Percentiles rank a stretch among this genome's conserved stretches.
Conservation (phyloP, 2,329 filamentous ascomycete species). For the Hypocreales sp. region DNA sequence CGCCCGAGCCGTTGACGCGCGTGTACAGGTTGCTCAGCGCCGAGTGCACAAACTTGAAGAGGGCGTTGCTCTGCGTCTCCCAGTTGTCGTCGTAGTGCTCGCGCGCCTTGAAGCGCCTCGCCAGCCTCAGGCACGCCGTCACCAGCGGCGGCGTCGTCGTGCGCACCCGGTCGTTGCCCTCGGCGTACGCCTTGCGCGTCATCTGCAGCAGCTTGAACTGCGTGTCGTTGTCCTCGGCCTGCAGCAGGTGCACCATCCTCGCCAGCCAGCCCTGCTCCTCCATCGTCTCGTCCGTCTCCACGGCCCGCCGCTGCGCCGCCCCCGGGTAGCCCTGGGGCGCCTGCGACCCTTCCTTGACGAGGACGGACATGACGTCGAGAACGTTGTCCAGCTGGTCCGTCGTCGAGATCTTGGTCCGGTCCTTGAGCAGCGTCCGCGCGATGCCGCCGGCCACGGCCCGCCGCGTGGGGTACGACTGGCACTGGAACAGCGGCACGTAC, state of each 20-base stretch:
- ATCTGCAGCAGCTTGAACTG: constrained; percentile 90
- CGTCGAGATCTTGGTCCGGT: constrained; percentile 65
- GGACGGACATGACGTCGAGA: constrained; percentile 71
- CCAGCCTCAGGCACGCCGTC: constrained; percentile 78
- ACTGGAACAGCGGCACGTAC: constrained; percentile 78
- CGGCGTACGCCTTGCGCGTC: constrained; percentile 69
- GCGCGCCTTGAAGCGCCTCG: constrained; percentile 72
- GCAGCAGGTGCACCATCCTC: constrained; percentile 75
- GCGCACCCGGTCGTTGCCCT: constrained; percentile 89
- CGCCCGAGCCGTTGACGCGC: constrained; percentile 60
- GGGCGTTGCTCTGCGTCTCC: constrained; percentile 51
- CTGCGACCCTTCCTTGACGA: constrained; percentile 87
- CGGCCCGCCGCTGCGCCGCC: constrained; percentile 54
- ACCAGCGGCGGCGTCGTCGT: constrained; percentile 90
- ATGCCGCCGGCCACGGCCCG: constrained; percentile 85
- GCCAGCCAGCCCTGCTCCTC: constrained; percentile 98
- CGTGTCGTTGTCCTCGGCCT: constrained; percentile 74
- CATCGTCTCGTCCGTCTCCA: constrained; percentile 91
- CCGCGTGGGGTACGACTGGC: constrained; percentile 84
- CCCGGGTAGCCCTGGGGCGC: constrained; percentile 72
- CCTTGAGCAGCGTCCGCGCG: constrained; percentile 64
- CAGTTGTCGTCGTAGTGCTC: constrained; percentile 65
- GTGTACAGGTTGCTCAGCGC: constrained; percentile 76
- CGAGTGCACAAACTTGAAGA: constrained; percentile 94
- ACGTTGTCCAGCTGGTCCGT: constrained; percentile 74